Evolutionary conservation across 164 flowering plant species (phyloP).

Genomic region (Saururus chinensis): DNA sequence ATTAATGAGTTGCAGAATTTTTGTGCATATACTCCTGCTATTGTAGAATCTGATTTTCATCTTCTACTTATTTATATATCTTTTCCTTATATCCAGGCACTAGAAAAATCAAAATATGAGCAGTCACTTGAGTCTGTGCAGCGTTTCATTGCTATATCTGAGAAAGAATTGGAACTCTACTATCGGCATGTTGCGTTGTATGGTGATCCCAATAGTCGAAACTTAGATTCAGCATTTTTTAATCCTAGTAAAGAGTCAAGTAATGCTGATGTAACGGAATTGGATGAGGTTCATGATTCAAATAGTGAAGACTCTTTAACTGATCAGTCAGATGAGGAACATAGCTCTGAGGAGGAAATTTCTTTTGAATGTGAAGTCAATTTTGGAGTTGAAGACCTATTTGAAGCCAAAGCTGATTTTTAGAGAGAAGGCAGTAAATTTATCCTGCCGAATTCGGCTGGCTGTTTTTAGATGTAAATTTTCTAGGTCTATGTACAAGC

Average conservation of each 20-base stretch:
- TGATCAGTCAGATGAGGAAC: slow-evolving; percentile 13
- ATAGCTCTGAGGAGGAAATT: slow-evolving; percentile 4
- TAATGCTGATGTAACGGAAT: slow-evolving; percentile 6
- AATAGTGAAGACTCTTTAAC: slow-evolving; percentile 7
- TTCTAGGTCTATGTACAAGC: too few relatives aligned
- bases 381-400: slow-evolving; percentile 15
- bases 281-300: slow-evolving; percentile 5
- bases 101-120: slow-evolving; percentile 85
- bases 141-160: slow-evolving; percentile 70
- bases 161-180: slow-evolving; percentile 86
- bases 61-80: not conserved
- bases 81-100: slow-evolving; percentile 36
- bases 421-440: too few relatives aligned
- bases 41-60: not conserved
- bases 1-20: not conserved
- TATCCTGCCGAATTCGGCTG: too few relatives aligned
- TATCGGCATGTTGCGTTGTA: slow-evolving; percentile 79
- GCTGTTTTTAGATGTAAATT: too few relatives aligned
- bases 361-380: slow-evolving; percentile 18
- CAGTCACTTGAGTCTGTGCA: slow-evolving; percentile 86
- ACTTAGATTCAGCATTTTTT: slow-evolving; percentile 20
- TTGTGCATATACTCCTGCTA: not conserved
- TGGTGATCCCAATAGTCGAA: slow-evolving; percentile 52
- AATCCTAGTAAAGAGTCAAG: slow-evolving; percentile 15
- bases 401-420: slow-evolving; percentile 6